Evolutionary conservation across 2,329 filamentous ascomycete species (phyloP).

Genomic region (Fusarium vanettenii): DNA sequence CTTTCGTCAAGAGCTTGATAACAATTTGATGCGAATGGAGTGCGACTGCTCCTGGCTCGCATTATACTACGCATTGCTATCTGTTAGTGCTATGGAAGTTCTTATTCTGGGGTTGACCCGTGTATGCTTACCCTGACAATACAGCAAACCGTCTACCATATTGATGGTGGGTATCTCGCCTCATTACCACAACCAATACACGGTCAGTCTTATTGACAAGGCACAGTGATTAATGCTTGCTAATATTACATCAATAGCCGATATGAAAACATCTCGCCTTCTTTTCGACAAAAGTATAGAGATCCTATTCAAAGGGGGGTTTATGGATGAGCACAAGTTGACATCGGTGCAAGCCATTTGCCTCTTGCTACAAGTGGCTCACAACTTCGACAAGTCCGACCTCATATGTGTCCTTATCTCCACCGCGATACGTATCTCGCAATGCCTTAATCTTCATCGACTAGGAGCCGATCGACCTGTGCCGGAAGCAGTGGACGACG

Average conservation of each 20-base stretch:
- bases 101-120: neutral
- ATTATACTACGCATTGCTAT: neutral
- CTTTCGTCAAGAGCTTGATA: neutral
- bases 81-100: neutral
- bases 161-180: neutral
- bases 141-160: neutral
- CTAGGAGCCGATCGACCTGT: neutral
- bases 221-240: neutral
- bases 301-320: neutral
- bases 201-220: neutral
- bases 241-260: neutral
- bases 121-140: neutral
- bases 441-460: neutral
- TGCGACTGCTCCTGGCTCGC: neutral
- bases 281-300: neutral
- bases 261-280: neutral
- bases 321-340: neutral
- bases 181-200: neutral
- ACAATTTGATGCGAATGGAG: neutral
- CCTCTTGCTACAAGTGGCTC: neutral
- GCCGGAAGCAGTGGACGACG: neutral
- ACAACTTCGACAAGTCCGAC: neutral
- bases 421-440: neutral
- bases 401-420: neutral
- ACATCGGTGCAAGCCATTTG: neutral